Percentiles rank a stretch among this genome's conserved stretches.
These are phyloP conservation scores for Teunomyces barrocoloradensis DNA, from an alignment of 805 yeast genomes.

Conservation along the genomic window DNA sequence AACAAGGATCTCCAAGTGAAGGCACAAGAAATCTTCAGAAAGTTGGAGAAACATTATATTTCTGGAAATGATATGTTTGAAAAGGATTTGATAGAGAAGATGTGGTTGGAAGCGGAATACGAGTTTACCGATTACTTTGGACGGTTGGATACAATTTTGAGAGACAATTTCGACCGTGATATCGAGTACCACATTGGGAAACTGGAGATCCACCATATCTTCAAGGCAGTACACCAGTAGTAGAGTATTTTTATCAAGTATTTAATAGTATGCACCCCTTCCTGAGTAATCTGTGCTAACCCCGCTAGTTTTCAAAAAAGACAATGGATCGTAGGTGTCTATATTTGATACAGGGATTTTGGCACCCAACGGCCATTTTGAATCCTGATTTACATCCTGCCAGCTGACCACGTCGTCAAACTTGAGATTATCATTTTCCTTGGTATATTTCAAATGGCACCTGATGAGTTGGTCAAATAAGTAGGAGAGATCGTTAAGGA, in stretches of 20 bases:
- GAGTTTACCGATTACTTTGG: slow-evolving; percentile 56
- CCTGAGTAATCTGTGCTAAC: slow-evolving; percentile 2
- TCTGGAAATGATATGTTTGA: slow-evolving; percentile 43
- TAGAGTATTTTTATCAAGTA: background rate
- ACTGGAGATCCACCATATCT: slow-evolving; percentile 56
- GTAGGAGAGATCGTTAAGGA: slow-evolving; percentile 34
- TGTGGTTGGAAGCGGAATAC: slow-evolving; percentile 71
- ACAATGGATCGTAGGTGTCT: slow-evolving; percentile 22
- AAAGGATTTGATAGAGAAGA: slow-evolving; percentile 52
- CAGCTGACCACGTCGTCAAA: slow-evolving; percentile 37
- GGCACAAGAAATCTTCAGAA: slow-evolving; percentile 52
- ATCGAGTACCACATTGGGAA: slow-evolving; percentile 49
- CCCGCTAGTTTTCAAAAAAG: background rate
- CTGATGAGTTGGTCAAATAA: slow-evolving; percentile 41
- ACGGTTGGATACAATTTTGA: slow-evolving; percentile 54
- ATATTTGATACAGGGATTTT: slow-evolving; percentile 33
- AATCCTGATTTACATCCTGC: slow-evolving; percentile 34
- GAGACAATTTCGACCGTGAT: slow-evolving; percentile 51
- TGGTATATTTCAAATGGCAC: slow-evolving; percentile 39
- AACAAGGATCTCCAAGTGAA: slow-evolving; percentile 54
- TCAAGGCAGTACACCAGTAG: slow-evolving; percentile 26
- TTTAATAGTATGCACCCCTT: slow-evolving; percentile 10
- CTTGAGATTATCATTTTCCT: slow-evolving; percentile 40
- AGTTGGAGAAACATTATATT: slow-evolving; percentile 56
- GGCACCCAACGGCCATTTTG: slow-evolving; percentile 44